phyloP scores from a whole-genome alignment of 371 early-diverging fungal genomes.

The Mortierella sp. region DNA sequence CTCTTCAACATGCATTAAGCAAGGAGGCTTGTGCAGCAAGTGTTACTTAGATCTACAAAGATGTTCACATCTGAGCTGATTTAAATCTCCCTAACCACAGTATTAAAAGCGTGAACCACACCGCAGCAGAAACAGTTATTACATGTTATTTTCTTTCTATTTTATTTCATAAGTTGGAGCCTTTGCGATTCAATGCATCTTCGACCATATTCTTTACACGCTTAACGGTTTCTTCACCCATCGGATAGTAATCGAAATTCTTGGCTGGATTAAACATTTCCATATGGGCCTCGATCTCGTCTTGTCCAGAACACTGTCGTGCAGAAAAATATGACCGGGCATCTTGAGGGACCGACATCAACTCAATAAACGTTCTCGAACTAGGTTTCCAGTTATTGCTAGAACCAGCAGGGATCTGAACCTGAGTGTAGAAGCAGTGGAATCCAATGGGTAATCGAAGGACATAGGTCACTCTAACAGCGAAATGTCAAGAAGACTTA shows the following conservation, averaged over 20 bases:
- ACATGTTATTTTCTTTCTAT: too few species aligned
- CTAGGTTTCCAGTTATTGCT: slow-evolving; percentile 36
- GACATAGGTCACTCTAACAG: slow-evolving; percentile 55
- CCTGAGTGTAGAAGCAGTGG: slow-evolving; percentile 67
- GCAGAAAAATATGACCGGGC: slow-evolving; percentile 24
- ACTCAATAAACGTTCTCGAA: slow-evolving; percentile 61
- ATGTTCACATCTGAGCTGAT: too few species aligned
- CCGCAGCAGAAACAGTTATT: too few species aligned
- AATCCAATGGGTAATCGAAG: slow-evolving; percentile 59
- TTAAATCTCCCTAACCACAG: too few species aligned
- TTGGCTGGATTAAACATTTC: slow-evolving; percentile 66
- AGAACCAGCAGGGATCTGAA: slow-evolving; percentile 38
- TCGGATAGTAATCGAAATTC: slow-evolving; percentile 62
- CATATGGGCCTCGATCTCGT: slow-evolving; percentile 63
- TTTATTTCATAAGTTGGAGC: background rate
- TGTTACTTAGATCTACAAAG: too few species aligned
- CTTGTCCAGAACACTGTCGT: slow-evolving; percentile 45
- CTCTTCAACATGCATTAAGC: too few species aligned
- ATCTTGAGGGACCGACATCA: slow-evolving; percentile 18
- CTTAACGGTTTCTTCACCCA: slow-evolving; percentile 61
- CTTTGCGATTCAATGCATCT: slow-evolving; percentile 16
- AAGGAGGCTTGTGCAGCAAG: too few species aligned
- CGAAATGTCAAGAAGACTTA: background rate
- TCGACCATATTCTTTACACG: slow-evolving; percentile 61
- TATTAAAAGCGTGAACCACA: too few species aligned